Evolutionary conservation across 352 stramenopile genomes (phyloP).

Genomic region (Globisporangium nodosum): DNA sequence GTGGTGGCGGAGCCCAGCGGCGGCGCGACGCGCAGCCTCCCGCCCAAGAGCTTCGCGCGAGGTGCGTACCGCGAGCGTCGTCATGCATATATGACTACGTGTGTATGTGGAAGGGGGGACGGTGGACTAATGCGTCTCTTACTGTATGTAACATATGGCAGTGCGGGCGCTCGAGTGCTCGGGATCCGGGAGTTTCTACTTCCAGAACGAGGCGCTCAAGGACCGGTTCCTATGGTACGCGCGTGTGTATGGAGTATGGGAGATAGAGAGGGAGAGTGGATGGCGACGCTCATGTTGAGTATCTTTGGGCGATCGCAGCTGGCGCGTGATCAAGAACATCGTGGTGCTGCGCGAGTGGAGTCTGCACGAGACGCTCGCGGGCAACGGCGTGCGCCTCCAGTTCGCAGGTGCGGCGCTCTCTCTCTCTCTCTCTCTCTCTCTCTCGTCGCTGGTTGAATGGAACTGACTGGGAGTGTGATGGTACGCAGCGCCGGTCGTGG

Average conservation of each 20-base stretch:
- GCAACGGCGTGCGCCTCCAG: constrained; percentile 53
- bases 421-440: neutral
- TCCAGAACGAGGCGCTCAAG: constrained; percentile 57
- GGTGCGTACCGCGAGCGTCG: constrained; percentile 15
- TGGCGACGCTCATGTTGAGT: neutral
- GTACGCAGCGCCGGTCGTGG: constrained; percentile 37
- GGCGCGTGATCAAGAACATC: constrained; percentile 69
- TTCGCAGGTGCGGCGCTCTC: constrained; percentile 26
- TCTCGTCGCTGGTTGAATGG: neutral
- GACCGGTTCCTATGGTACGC: constrained; percentile 60
- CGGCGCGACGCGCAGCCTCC: constrained; percentile 22
- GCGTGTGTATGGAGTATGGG: too few species aligned
- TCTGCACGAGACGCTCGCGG: constrained; percentile 49
- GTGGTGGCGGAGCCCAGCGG: constrained; percentile 8
- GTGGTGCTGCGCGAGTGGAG: constrained; percentile 69
- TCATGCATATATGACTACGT: neutral
- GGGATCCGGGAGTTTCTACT: constrained; percentile 68
- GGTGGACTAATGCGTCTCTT: constrained; percentile 1
- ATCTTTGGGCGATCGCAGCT: constrained; percentile 20
- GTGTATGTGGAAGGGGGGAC: neutral
- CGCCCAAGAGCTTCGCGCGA: constrained; percentile 49
- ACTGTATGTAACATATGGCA: constrained; percentile 3
- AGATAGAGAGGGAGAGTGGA: too few species aligned
- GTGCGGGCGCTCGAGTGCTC: constrained; percentile 62
- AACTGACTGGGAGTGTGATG: neutral